phyloP scores from a whole-genome alignment of 768 basidiomycete genomes.

The Sarcodon sp. region DNA sequence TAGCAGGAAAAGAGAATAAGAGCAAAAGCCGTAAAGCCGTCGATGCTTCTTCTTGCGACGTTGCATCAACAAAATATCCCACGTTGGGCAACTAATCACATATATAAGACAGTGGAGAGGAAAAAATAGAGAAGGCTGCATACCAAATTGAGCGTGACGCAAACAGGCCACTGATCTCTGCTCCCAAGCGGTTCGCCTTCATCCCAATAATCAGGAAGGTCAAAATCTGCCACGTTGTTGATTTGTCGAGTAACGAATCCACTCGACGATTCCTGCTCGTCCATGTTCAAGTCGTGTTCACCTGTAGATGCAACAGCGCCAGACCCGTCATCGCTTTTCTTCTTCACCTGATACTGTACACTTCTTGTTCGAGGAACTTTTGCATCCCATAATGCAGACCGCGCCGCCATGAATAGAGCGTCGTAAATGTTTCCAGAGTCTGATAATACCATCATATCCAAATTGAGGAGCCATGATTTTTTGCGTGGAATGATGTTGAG shows the following conservation, averaged over 20 bases:
- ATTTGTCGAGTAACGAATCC: constrained; percentile 44
- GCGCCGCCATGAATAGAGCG: constrained; percentile 65
- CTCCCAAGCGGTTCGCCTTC: constrained; percentile 59
- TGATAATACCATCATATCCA: constrained; percentile 64
- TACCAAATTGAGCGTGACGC: background rate
- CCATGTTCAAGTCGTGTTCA: constrained; percentile 47
- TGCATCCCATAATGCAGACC: constrained; percentile 73
- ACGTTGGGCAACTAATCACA: background rate
- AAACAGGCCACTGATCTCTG: constrained; percentile 27
- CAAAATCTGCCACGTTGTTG: constrained; percentile 56
- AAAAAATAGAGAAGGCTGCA: background rate
- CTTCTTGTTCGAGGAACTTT: constrained; percentile 63
- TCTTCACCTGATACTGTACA: constrained; percentile 48
- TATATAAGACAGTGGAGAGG: background rate
- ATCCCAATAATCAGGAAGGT: constrained; percentile 81
- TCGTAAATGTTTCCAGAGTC: constrained; percentile 71
- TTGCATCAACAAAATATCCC: background rate
- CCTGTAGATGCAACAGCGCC: background rate
- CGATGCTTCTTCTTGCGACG: background rate
- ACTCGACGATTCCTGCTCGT: constrained; percentile 18
- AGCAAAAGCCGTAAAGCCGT: constrained; percentile 42
- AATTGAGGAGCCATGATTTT: constrained; percentile 65
- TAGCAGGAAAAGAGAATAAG: constrained; percentile 44
- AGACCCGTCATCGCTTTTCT: constrained; percentile 11
- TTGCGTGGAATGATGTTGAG: constrained; percentile 33